Evolutionary conservation across 2,329 filamentous ascomycete species (phyloP), one percentile per base, ranked within the genome.

Genomic region (Raffaelea ambrosiae): DNA sequence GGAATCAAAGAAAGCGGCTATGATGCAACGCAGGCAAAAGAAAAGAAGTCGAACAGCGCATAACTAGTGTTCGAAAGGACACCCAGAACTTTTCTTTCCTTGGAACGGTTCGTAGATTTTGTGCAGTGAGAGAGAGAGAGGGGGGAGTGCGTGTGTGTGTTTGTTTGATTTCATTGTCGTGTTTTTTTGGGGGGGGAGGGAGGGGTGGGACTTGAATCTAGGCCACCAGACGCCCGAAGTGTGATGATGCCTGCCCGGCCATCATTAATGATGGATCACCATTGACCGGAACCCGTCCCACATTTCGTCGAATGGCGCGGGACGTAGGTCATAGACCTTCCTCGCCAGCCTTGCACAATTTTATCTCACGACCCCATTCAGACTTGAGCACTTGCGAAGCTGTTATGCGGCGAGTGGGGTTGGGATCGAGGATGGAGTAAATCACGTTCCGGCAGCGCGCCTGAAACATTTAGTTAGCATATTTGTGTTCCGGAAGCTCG

Each of bases 361-460:
- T 95, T 67, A 97, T 96, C 67, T 96, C 91, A 57, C 93, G 87
- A 57, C 93, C 89, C 93, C 93, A 98, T 71, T 98, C 93, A 4
- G 91, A 97, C 68, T 95, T 95, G 60, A 98, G 81, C 49, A 97
- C 88, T 69, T 98, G 93, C 38, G 90, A 91, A 50, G 93, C 91
- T 26, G 89, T 96, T 63, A 98, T 91, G 58, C 93, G 88, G 54
- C 93, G 85, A 49, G 80, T 80, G 22, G 93, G 89, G 63, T 95
- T 96, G 26, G 93, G 93, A 62, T 98, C 93, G 41, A 98, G 77
- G 55, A 98, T 95, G 20, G 90, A 97, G 70, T 98, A 98, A 63
- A 98, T 96, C 59, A 98, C 93, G 59, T 98, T 98, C 53, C 93
- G 86, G 68, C 93, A 98, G 59, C 91, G 88, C 57, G 90, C 90